Evolutionary conservation across 495 filamentous ascomycete genomes (phyloP), one percentile per base, ranked within the genome.

Genomic region (Penicillium diatomitis): DNA sequence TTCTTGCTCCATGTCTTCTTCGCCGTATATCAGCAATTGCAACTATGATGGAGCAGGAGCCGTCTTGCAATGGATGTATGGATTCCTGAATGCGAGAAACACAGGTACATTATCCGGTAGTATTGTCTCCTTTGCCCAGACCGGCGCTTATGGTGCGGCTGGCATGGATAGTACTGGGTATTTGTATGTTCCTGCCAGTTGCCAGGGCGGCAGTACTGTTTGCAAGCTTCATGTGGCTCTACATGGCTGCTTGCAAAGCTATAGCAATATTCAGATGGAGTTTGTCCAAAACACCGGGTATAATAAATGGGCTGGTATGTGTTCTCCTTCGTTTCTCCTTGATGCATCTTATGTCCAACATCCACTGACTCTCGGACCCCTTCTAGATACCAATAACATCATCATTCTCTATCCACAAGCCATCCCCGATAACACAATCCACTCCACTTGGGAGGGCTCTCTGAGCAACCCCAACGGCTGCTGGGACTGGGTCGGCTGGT

Each of bases 401-500:
- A 54, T 54, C 39, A 46, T 54, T 10, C 41, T 54, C 5, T 54
- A 54, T 32, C 51, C 51, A 2, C 51, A 54, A 34, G 51, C 51
- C 10, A 50, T 50, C 20, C 51, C 51, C 1, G 51, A 50, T 31
- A 41, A 54, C 5, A 38, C 51, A 2, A n/a, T 54, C 8, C 51
- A 50, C n/a, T 40, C 40, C 8, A 42, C 50, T 9, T 54, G 47
- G 47, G 28, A 43, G 8, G 51, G 51, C n/a, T 44, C 34, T 27
- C 8, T 50, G 32, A 48, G 32, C 4, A 54, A 50, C 20, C 47
- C 51, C 4, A 54, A 54, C 31, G 51, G 47, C 39, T 54, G 51
- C 47, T 50, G 51, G 51, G 47, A 54, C 10, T 54, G 51, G 51
- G 31, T 54, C 7, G 51, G 47, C 12, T 50, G 47, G 51, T 54